A percentile compares a stretch with the other conserved stretches of the same genome.
These are phyloP conservation scores for Fusarium pseudoanthophilum DNA, from an alignment of 2,329 filamentous ascomycete species.

Conservation along the genomic window DNA sequence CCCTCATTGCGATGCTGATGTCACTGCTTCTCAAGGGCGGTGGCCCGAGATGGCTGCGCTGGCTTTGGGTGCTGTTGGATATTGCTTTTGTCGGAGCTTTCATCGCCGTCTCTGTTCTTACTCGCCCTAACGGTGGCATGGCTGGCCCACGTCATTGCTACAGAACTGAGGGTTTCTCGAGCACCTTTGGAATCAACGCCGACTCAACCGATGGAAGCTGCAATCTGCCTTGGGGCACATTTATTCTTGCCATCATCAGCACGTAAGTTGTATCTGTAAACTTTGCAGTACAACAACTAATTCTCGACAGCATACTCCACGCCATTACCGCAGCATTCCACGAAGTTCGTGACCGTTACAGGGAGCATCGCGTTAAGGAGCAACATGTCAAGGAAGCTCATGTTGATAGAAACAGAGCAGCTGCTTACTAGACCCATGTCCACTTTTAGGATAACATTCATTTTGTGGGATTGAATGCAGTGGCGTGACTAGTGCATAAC, in stretches of 20 bases:
- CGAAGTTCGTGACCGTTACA: conserved; percentile 5
- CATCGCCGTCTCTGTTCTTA: conserved; percentile 16
- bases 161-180: neutral
- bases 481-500: too few species aligned
- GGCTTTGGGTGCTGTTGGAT: conserved; percentile 21
- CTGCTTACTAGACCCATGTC: neutral
- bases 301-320: neutral
- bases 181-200: neutral
- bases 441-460: too few species aligned
- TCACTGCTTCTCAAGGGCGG: conserved; percentile 8
- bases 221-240: conserved; percentile 27
- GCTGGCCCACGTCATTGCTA: conserved; percentile 21
- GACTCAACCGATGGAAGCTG: neutral
- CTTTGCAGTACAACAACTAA: neutral
- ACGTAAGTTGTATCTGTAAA: neutral
- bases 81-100: conserved; percentile 19
- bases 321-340: conserved; percentile 20
- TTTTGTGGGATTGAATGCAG: too few species aligned
- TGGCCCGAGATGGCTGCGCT: conserved; percentile 24
- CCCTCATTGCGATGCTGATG: conserved; percentile 17
- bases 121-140: conserved; percentile 4
- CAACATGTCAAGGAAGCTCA: neutral
- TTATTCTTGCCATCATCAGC: conserved; percentile 26
- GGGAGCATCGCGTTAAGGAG: neutral
- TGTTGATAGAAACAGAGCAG: neutral